Base-by-base conservation (phyloP, 345 rosid genomes). In the Arabidopsis arenosa region DNA sequence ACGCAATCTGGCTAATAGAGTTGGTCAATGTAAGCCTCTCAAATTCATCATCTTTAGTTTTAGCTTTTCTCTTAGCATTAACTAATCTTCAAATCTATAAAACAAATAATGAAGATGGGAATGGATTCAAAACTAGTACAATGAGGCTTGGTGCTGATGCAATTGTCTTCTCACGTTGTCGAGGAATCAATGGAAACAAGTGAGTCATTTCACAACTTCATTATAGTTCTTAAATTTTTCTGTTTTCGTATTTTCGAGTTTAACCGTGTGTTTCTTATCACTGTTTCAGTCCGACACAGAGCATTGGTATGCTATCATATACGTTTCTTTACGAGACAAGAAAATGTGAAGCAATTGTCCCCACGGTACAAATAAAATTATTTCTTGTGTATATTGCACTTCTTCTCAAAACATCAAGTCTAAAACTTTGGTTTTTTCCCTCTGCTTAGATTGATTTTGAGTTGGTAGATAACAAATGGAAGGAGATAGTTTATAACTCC, bases 61-160 rank as follows among this genome's bases (percentile, higher is more conserved):
- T 41, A 6, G 39, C 35, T 30, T 3, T 59, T 4, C 14, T 40
- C 35, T 32, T 75, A 5, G 21, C 18, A 23, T 8, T 6, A 3
- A 10, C 6, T 36, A 6, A 36, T 64, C 36, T 35, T 70, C 14
- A 33, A 12, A 35, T 28, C 12, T 47, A 12, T 45, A 13, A 65
- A 37, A 65, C 32, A 70, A 59, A 67, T 49, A 41, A 37, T 66
- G 39, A 80, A 92, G 94, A 90, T 84, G 96, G 97, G 51, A 92
- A 92, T 81, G 96, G 97, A 13, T 87, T 92, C 57, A 92, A 92
- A 75, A 90, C 96, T 12, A 88, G 96, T 70, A 86, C 91, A 7
- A 92, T 92, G 97, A 90, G 94, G 80, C 90, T 92, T 52, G 94
- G 97, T 54, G 92, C 96, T 55, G 97, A 92, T 83, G 94, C 85